Evolutionary conservation across 2,329 filamentous ascomycete genomes (phyloP), one percentile per base, ranked within the genome.

Genomic region (Proliferodiscus dingleyae): DNA sequence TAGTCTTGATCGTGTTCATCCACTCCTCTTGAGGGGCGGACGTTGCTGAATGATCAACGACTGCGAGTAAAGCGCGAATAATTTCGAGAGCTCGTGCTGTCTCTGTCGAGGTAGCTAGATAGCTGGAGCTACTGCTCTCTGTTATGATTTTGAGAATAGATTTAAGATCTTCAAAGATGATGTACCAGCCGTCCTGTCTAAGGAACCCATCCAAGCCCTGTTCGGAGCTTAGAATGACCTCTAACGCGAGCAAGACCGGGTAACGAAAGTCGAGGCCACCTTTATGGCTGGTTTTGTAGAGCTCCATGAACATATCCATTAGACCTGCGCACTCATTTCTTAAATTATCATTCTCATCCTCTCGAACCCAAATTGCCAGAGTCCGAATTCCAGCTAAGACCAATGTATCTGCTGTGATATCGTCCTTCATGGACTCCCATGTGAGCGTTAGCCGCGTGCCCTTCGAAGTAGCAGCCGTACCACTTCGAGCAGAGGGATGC

Each of bases 321-420:
- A 86, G 63, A 0, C 79, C 80, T 0, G 73, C 71, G 9, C 53
- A 57, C 43, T 65, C 63, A 41, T 56, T 72, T 9, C 80, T 68
- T 30, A 85, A 58, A 6, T 67, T 64, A 11, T 80, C 74, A 32
- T 79, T 80, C 32, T 85, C 81, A 46, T 87, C 82, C 51, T 87
- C 83, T 6, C 78, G 70, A n/a, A 86, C 66, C 83, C 83, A 87
- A 15, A 85, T 70, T 1, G 80, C 73, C 23, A 86, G 58, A 0
- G 76, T 67, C 36, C 78, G 68, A 18, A 85, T 63, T 0, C 77
- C 73, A 3, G 81, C 74, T 2, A 82, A 69, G 2, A 83, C 68
- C 6, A 86, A 67, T 1, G 77, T 73, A 54, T 87, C 83, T 5
- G 72, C 66, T 9, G 58, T 57, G 23, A 68, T 65, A 50, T 71